Evolutionary conservation across 2,329 filamentous ascomycete genomes (phyloP), one percentile per base, ranked within the genome.

Genomic region (Coniosporium tulheliwenetii): DNA sequence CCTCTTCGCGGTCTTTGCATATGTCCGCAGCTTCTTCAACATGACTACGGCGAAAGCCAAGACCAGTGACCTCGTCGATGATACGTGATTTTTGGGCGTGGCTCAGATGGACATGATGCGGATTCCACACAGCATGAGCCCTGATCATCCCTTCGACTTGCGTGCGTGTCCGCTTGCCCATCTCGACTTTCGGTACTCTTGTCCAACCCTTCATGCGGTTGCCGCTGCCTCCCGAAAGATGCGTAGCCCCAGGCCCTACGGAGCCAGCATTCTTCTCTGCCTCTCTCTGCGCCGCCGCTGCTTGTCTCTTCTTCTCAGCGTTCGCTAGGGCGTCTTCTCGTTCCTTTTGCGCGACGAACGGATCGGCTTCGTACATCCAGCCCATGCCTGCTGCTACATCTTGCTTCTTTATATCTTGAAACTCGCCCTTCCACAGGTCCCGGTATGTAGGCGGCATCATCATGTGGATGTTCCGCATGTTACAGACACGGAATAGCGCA

Each of bases 341-440:
- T 59, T 93, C 84, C 48, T 79, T 73, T 47, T 82, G 70, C 1
- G 85, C 79, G 44, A 79, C 73, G 63, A 98, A 98, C 0, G 91
- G 91, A 53, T 98, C 91, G 9, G 86, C 85, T 50, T 93, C 87
- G 58, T 96, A 98, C 74, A 93, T 79, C 82, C 87, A 95, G 0
- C 67, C 81, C 47, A 75, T 75, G 5, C 73, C 86, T 35, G 84
- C 79, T 53, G 79, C 81, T 38, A 85, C 67, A 51, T 95, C 89
- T 49, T 78, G 73, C 47, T 75, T 76, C 62, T 95, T 96, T 47
- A 96, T 65, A 3, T 77, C 73, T 46, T 81, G 75, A 49, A 98
- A 94, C 43, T 87, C 79, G 5, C 75, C 75, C 56, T 93, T 93
- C 91, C 91, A 98, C 35, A 95, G 65, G 47, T 84, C 76, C 54